phyloP scores from a whole-genome alignment of 257 asterid species.

The Nicotiana obtusifolia region DNA sequence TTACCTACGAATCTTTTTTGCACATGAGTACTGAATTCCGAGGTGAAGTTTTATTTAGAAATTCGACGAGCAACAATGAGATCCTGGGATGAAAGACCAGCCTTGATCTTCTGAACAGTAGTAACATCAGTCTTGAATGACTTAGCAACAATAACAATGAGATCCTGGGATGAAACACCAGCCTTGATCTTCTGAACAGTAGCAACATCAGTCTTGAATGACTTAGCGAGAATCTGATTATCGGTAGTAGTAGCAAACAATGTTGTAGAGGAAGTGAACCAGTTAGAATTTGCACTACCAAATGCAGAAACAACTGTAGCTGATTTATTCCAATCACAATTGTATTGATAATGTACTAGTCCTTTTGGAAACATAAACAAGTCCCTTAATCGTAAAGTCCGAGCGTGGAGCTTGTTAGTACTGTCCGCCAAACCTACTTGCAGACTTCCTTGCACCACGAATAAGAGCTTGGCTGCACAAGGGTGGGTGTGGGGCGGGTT shows the following conservation, averaged over 20 bases:
- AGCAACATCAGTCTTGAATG: neutral
- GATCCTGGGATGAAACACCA: neutral
- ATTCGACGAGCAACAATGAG: too few relatives aligned
- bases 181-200: neutral
- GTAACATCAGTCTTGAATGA: conserved; percentile 1
- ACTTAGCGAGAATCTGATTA: neutral
- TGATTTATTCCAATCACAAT: neutral
- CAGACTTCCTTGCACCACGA: conserved; percentile 10
- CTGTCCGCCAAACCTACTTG: conserved; percentile 24
- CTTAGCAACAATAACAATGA: neutral
- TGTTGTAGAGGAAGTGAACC: conserved; percentile 2
- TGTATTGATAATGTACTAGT: neutral
- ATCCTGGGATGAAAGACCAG: neutral
- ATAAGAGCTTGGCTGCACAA: conserved; percentile 15
- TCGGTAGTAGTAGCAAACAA: conserved; percentile 16
- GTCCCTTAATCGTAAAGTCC: conserved; percentile 12
- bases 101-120: neutral
- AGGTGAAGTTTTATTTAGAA: too few relatives aligned
- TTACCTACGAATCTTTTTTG: too few relatives aligned
- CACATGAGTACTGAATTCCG: too few relatives aligned
- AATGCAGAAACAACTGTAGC: conserved; percentile 17
- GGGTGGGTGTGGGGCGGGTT: conserved; percentile 6
- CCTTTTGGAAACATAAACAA: neutral
- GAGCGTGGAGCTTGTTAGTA: conserved; percentile 6
- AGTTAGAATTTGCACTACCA: conserved; percentile 10